Evolutionary conservation across 768 basidiomycete species (phyloP).

Genomic region (Podaxis sp.): DNA sequence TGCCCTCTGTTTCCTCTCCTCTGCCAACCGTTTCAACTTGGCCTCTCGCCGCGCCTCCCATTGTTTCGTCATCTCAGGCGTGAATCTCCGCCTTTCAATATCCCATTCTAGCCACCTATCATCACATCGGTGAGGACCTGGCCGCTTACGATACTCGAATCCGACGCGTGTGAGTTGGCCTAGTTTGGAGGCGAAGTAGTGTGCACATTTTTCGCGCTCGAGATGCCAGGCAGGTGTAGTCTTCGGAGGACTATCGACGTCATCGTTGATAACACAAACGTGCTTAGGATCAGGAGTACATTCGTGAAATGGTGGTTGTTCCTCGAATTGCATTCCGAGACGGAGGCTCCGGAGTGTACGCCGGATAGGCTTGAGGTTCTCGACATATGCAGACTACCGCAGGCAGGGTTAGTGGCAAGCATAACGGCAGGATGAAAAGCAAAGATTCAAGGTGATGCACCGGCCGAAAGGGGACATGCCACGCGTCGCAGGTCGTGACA

Average conservation of each 20-base stretch:
- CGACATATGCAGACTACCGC: constrained; percentile 13
- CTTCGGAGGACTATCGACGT: constrained; percentile 1
- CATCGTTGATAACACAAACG: constrained; percentile 9
- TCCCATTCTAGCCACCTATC: constrained; percentile 43
- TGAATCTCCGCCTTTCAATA: constrained; percentile 26
- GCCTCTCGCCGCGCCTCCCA: constrained; percentile 7
- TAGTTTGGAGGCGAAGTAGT: constrained; percentile 32
- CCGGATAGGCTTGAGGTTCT: constrained; percentile 13
- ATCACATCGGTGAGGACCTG: constrained; percentile 39
- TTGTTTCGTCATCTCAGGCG: constrained; percentile 24
- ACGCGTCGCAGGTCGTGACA: background rate
- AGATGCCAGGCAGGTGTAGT: constrained; percentile 19
- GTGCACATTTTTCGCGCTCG: constrained; percentile 35
- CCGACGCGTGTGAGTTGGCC: constrained; percentile 33
- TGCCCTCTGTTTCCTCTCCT: constrained; percentile 4
- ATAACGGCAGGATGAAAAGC: background rate
- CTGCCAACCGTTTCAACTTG: background rate
- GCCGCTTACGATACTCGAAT: constrained; percentile 41
- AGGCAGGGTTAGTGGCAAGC: background rate
- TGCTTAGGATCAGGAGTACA: background rate
- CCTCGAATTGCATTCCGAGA: constrained; percentile 14
- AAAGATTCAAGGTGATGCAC: background rate
- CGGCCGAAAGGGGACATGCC: background rate
- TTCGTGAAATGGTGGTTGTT: constrained; percentile 2
- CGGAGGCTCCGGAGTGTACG: constrained; percentile 8